Evolutionary conservation across 2,329 filamentous ascomycete species (phyloP), one percentile per base, ranked within the genome.

Genomic region (Penicillium sp.): DNA sequence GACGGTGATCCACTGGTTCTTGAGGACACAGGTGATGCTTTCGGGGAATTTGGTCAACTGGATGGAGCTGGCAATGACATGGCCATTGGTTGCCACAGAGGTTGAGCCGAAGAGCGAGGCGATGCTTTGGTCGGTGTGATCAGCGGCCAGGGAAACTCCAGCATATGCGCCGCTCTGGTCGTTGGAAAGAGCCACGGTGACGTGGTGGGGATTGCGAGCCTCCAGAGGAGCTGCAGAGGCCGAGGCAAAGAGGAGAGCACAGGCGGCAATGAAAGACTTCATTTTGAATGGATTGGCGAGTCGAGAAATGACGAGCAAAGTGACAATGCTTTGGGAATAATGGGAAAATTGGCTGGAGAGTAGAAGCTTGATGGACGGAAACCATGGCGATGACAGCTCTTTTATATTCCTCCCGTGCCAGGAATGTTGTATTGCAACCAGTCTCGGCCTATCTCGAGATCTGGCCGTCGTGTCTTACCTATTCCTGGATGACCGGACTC

Each of bases 181-280:
- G 14, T 39, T 39, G 8, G 36, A 39, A 16, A 39, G 31, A 17
- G 4, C 23, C 11, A 39, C 8, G 18, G 31, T 39, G 26, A 34
- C 31, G 7, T 15, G 31, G 8, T 15, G 9, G 6, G 10, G 14
- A 15, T 30, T 12, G 12, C 37, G 30, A 14, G 25, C n/a, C 26
- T 39, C 11, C 25, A 33, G 28, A 3, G 20, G n/a, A 17, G 15
- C 20, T 30, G 36, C 36, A 18, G 36, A 39, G 11, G 27, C 30
- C 13, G 29, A 22, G 18, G 18, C 18, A 22, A 9, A 5, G 18
- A 22, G 18, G 18, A 22, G 9, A 22, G 18, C 18, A 9, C 18
- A 22, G 18, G 9, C 9, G 9, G 18, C 18, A 22, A 22, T 9
- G 18, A 22, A 5, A 9, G 18, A 22, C 18, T 22, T 22, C 18